A percentile compares a stretch with the other conserved stretches of the same genome.
These are phyloP conservation scores for Linnemannia exigua DNA, from an alignment of 192 early-diverging fungal genomes.

Conservation along the genomic window DNA sequence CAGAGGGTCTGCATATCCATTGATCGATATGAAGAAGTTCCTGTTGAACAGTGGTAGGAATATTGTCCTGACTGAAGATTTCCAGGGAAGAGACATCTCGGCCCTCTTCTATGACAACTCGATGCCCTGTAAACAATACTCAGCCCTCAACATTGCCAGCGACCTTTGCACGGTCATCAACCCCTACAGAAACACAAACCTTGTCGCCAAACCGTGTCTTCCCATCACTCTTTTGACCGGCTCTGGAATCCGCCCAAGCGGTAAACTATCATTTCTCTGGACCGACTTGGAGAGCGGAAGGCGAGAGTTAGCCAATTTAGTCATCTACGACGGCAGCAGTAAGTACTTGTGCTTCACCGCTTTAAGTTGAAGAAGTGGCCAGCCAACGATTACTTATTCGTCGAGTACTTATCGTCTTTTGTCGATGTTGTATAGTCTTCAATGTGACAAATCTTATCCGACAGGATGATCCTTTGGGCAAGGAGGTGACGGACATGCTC, in stretches of 20 bases:
- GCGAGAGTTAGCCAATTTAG: constrained; percentile 18
- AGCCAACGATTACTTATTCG: too few species aligned
- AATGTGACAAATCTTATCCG: constrained; percentile 27
- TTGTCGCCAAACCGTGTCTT: constrained; percentile 43
- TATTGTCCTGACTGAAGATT: constrained; percentile 28
- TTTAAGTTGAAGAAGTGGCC: background rate
- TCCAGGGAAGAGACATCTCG: constrained; percentile 25
- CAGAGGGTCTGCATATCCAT: constrained; percentile 23
- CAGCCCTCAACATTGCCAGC: constrained; percentile 17
- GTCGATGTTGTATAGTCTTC: constrained; percentile 19
- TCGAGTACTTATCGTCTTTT: background rate
- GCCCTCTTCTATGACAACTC: constrained; percentile 35
- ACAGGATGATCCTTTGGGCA: constrained; percentile 9
- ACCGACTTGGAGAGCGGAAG: constrained; percentile 24
- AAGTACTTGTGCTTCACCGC: background rate
- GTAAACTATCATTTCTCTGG: constrained; percentile 45
- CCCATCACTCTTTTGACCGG: background rate
- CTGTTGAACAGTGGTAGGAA: background rate
- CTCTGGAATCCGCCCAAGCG: background rate
- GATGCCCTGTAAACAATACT: constrained; percentile 17
- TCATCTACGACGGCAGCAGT: constrained; percentile 48
- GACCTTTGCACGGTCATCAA: constrained; percentile 19
- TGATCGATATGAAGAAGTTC: constrained; percentile 17
- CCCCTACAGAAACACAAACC: constrained; percentile 27
- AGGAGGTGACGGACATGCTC: constrained; percentile 24